Evolutionary conservation across 1,284 basidiomycete genomes (phyloP), one percentile per base, ranked within the genome.

Genomic region (Apiotrichum sp.): DNA sequence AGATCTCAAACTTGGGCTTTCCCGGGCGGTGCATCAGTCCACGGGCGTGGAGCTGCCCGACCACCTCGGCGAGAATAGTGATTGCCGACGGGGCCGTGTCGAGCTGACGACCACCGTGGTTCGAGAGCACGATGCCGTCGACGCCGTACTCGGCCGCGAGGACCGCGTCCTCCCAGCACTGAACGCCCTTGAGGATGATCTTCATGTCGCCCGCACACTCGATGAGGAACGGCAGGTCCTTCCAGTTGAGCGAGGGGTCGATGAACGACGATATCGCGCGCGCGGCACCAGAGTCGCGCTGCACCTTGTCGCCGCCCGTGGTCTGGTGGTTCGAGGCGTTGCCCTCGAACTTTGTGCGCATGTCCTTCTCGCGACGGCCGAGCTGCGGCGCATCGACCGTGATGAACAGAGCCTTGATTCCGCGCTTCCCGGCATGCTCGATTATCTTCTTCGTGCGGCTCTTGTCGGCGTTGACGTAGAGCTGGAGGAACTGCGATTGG

Each of bases 211-310:
- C 86, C 0, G 93, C 95, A 61, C 95, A 91, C 62, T 82, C 84
- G 74, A 86, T 86, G 76, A 98, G 90, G 84, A 91, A 95, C 6
- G 82, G 77, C 38, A 97, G 77, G 70, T 98, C 93, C 40, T 82
- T 81, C 93, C 93, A 97, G 60, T 82, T 83, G 54, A 97, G 78
- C 6, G 84, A 82, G 0, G 93, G 89, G 73, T 98, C 93, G 65
- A 98, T 97, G 78, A 97, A 97, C 4, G 88, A 88, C 82, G 93
- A 73, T 66, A 98, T 97, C n/a, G 93, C 93, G 57, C 92, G 80
- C 1, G 93, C 93, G 4, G 91, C 93, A 47, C 93, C 93, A 72
- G 95, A 89, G 41, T 87, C 86, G 45, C 89, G 83, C 68, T 93
- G 86, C 29, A 92, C 81, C 29, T 80, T 80, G 58, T 82, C 78